Base-by-base conservation (phyloP, 2,329 filamentous ascomycete species). In the Ophiocordyceps camponoti-floridani region DNA sequence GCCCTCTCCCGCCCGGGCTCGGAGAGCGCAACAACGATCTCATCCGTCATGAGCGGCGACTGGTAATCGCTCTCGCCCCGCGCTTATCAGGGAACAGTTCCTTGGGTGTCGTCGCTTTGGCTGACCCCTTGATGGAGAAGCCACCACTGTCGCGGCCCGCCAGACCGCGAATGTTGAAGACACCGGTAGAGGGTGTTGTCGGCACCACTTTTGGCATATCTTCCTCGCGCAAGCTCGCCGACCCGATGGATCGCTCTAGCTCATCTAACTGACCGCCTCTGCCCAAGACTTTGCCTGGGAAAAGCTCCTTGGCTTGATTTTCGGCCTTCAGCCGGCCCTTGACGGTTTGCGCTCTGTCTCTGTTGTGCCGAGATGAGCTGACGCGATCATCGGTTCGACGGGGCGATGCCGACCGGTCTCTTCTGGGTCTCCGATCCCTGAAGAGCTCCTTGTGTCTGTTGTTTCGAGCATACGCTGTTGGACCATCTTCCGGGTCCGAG, bases 391-490 rank as follows among this genome's bases (percentile, higher is more conserved):
- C 51, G 42, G 65, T 62, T 16, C 68, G 63, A 14, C 52, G 52
- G 0, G 73, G 73, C 11, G 72, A 77, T 11, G 69, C 69, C 5
- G 73, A 77, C 13, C 73, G 64, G 40, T 67, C 65, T 40, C 70
- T 62, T 28, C 54, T 52, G 14, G 50, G 48, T 37, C 52, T 49
- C 42, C 55, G 59, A 31, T 52, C 58, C 27, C 74, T 70, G 52
- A 86, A 84, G 6, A 86, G 66, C 57, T 86, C 82, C 54, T 72
- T 79, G 44, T 66, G 66, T 12, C 62, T 61, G 49, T 75, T 76
- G 38, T 59, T 58, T 4, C 52, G 49, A 4, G 58, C 50, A 28
- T 56, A 56, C 7, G 59, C 58, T 7, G 52, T 53, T 18, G 50
- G 47, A 4, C 52, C 54, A 16, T 60, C 61, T 9, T 52, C 53